These are phyloP conservation scores for Mycena indigotica DNA, from an alignment of 768 basidiomycete species.

Conservation along the genomic window DNA sequence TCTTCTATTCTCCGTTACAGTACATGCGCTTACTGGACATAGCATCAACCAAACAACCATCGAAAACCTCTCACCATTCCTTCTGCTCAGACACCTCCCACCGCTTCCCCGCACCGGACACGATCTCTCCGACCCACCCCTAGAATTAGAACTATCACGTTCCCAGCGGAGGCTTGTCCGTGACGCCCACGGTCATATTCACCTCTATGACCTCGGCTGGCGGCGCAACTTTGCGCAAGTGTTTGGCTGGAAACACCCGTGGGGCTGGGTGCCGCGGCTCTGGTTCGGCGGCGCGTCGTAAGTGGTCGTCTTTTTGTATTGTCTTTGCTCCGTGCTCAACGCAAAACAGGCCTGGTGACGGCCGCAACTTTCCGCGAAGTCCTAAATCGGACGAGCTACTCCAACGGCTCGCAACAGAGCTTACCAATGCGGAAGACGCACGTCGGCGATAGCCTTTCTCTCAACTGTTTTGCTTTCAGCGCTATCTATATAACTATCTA, in stretches of 20 bases:
- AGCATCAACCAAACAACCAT: constrained; percentile 89
- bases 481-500: too few species aligned
- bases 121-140: constrained; percentile 65
- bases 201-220: constrained; percentile 76
- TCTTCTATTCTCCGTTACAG: constrained; percentile 15
- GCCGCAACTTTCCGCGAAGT: constrained; percentile 67
- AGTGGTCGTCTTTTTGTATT: constrained; percentile 29
- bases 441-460: constrained; percentile 1
- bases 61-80: constrained; percentile 74
- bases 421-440: constrained; percentile 60
- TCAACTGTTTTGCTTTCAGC: not conserved
- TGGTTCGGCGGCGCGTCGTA: constrained; percentile 68
- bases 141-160: constrained; percentile 71
- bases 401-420: constrained; percentile 60
- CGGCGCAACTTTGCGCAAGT: constrained; percentile 69
- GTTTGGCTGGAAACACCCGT: constrained; percentile 57
- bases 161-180: constrained; percentile 66
- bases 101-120: constrained; percentile 54
- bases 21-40: not conserved
- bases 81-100: constrained; percentile 72
- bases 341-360: constrained; percentile 58
- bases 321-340: not conserved
- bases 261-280: constrained; percentile 56
- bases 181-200: constrained; percentile 60
- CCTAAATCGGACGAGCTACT: constrained; percentile 68